Evolutionary conservation across 2,329 filamentous ascomycete species (phyloP).

Genomic region (Neocucurbitaria cava): DNA sequence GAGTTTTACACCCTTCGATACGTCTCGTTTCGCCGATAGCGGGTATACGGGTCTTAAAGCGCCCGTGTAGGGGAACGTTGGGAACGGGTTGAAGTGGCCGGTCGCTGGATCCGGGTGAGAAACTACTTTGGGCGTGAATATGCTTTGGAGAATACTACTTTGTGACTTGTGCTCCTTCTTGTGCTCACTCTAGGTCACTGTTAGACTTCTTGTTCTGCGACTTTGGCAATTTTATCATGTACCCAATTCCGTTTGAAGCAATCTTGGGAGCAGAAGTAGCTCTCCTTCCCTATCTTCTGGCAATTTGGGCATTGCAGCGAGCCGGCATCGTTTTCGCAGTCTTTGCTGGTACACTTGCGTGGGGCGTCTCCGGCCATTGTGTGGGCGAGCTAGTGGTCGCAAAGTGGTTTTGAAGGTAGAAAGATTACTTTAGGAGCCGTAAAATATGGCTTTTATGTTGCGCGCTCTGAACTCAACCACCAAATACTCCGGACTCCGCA

Average conservation of each 20-base stretch:
- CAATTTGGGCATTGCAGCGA: slow-evolving; percentile 93
- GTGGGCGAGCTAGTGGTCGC: slow-evolving; percentile 1
- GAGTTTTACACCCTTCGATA: slow-evolving; percentile 80
- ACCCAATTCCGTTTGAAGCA: slow-evolving; percentile 99
- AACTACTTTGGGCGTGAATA: slow-evolving; percentile 80
- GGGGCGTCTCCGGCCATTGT: slow-evolving; percentile 53
- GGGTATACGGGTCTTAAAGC: slow-evolving; percentile 81
- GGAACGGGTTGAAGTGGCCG: slow-evolving; percentile 91
- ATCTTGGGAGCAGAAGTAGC: slow-evolving; percentile 97
- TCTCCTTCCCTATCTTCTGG: slow-evolving; percentile 86
- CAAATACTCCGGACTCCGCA: slow-evolving; percentile 21
- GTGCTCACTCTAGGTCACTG: slow-evolving; percentile 70
- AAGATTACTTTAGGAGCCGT: neutral
- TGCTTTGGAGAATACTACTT: slow-evolving; percentile 73
- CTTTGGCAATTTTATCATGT: slow-evolving; percentile 42
- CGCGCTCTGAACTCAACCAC: neutral
- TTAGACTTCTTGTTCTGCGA: slow-evolving; percentile 29
- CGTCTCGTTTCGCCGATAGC: slow-evolving; percentile 49
- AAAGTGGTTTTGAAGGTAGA: neutral
- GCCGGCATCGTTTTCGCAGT: slow-evolving; percentile 87
- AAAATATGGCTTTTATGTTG: slow-evolving; percentile 2
- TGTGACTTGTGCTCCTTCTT: slow-evolving; percentile 85
- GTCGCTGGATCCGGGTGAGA: slow-evolving; percentile 92
- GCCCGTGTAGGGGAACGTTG: slow-evolving; percentile 83
- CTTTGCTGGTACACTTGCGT: slow-evolving; percentile 78